phyloP scores from a whole-genome alignment of 2,329 filamentous ascomycete genomes.

The Exophiala dermatitidis region DNA sequence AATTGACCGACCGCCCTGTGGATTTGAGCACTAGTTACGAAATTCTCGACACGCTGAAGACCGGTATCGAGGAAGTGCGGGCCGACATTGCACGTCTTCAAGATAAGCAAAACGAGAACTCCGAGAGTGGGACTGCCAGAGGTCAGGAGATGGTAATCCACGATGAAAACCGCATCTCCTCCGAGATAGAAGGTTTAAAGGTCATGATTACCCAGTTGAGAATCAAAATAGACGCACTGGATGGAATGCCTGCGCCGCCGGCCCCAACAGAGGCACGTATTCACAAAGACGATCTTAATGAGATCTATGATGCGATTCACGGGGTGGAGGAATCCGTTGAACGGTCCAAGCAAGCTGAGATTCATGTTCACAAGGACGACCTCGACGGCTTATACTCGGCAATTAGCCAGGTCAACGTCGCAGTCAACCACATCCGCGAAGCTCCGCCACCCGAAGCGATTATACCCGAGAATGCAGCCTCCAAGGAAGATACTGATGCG shows the following conservation, averaged over 20 bases:
- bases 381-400: constrained; percentile 41
- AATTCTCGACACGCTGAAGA: constrained; percentile 77
- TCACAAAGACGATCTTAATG: constrained; percentile 43
- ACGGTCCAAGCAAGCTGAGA: constrained; percentile 20
- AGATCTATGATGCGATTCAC: constrained; percentile 39
- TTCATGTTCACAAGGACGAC: constrained; percentile 42
- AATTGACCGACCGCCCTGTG: constrained; percentile 67
- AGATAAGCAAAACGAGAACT: constrained; percentile 44
- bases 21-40: constrained; percentile 83
- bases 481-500: constrained; percentile 78
- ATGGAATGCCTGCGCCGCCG: constrained; percentile 45
- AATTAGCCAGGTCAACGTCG: constrained; percentile 48
- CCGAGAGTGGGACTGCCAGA: constrained; percentile 45
- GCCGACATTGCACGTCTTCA: constrained; percentile 72
- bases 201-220: constrained; percentile 72
- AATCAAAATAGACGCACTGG: constrained; percentile 74
- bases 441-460: constrained; percentile 34
- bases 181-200: constrained; percentile 81
- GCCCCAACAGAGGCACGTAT: constrained; percentile 36
- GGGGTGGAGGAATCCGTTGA: constrained; percentile 49
- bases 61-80: constrained; percentile 68
- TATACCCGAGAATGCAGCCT: constrained; percentile 49
- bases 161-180: constrained; percentile 48
- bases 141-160: constrained; percentile 54
- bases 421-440: constrained; percentile 42